Evolutionary conservation across 306 rosid genomes (phyloP), one percentile per base, ranked within the genome.

Genomic region (Citrullus amarus): DNA sequence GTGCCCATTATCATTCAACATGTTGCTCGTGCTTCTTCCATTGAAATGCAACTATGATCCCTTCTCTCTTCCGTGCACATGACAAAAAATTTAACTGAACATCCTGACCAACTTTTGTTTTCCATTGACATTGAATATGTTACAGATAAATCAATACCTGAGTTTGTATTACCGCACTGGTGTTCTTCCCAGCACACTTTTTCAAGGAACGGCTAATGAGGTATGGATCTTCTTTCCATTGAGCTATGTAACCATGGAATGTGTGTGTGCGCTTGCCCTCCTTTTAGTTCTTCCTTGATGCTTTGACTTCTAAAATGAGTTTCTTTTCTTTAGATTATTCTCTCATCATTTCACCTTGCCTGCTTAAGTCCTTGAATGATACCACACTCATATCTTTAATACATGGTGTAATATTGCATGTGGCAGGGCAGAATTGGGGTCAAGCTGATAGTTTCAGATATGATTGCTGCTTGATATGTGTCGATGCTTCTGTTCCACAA

Each of bases 341-440:
- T 8, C 30, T 72, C 22, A 46, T 80, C 51, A 6, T 63, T 75
- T 75, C 0, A 41, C 36, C 22, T 72, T 25, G 59, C 5, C 20
- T 46, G 77, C 77, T 48, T 15, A 72, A 48, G 18, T 72, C 8
- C 59, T 48, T 72, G 25, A 44, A 50, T 71, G 38, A 22, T 71
- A 48, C 41, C 60, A 48, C 8, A 18, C 36, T 59, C 53, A 34
- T 69, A 56, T 44, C 20, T 48, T 50, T 12, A 43, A 56, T 38
- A 17, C 67, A 46, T 16, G 34, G 57, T 67, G 65, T 62, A 18
- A 79, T 76, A 56, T 80, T 89, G 85, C 82, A 84, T 82, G 89
- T 80, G 96, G 86, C 96, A 90, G 92, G 94, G 87, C 97, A 94
- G 98, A 94, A 90, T 76, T 94, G 98, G 98, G 97, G 97, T 76